Conservation (phyloP, 2,329 filamentous ascomycete species). For the Colletotrichum camelliae region DNA sequence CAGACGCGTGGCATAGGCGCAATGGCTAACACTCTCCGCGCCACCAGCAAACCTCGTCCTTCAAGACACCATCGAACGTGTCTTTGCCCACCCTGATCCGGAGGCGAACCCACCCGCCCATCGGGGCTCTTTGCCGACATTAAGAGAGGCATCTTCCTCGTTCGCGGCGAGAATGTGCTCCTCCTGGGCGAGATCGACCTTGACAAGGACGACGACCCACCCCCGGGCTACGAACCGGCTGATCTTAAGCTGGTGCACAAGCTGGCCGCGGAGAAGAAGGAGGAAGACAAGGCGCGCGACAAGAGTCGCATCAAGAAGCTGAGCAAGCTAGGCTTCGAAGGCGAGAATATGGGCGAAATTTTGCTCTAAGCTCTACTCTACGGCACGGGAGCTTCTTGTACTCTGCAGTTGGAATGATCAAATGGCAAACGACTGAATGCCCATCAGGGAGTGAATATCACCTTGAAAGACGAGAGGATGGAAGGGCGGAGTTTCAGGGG, state of each 20-base stretch:
- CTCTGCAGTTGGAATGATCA: conserved; percentile 9
- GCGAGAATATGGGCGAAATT: conserved; percentile 79
- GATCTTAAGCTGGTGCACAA: conserved; percentile 73
- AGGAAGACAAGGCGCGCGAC: conserved; percentile 72
- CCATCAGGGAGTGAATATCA: conserved; percentile 18
- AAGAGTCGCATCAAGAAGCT: conserved; percentile 76
- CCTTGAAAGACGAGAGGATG: not conserved
- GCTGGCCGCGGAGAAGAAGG: conserved; percentile 75
- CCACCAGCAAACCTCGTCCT: conserved; percentile 87
- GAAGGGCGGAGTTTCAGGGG: not conserved
- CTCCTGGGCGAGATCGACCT: conserved; percentile 95
- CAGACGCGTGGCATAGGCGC: not conserved
- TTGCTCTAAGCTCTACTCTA: conserved; percentile 57
- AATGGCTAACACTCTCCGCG: not conserved
- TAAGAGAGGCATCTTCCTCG: conserved; percentile 84
- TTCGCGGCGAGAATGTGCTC: conserved; percentile 96
- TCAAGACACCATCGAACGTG: conserved; percentile 88
- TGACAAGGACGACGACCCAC: conserved; percentile 91
- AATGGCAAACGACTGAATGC: conserved; percentile 9
- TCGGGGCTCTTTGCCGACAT: conserved; percentile 80
- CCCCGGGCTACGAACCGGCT: conserved; percentile 69
- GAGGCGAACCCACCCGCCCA: conserved; percentile 34
- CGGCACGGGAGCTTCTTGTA: not conserved
- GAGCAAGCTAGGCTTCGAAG: conserved; percentile 83
- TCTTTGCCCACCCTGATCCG: conserved; percentile 65